Percentiles rank a stretch among this genome's conserved stretches.
phyloP scores from a whole-genome alignment of 2,329 filamentous ascomycete genomes.

The Phaeosphaeria sp. region DNA sequence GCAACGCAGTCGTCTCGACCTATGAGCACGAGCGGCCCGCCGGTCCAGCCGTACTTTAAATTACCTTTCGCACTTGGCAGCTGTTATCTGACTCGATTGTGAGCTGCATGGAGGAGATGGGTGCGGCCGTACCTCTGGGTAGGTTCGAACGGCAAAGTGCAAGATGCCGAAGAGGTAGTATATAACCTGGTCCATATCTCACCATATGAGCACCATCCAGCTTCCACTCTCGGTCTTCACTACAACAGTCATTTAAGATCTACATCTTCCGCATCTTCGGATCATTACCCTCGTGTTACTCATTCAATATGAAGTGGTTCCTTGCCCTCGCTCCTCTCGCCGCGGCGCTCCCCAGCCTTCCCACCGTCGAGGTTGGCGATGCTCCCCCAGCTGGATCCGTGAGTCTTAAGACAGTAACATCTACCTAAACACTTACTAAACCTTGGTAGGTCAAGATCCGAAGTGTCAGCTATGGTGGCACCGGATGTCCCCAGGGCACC shows the following conservation, averaged over 20 bases:
- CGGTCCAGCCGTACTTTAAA: slow-evolving; percentile 45
- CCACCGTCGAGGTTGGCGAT: slow-evolving; percentile 28
- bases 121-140: slow-evolving; percentile 17
- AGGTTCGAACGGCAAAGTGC: slow-evolving; percentile 9
- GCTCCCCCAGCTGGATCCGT: slow-evolving; percentile 41
- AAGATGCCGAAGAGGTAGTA: slow-evolving; percentile 31
- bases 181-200: slow-evolving; percentile 38
- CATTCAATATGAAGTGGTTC: slow-evolving; percentile 48
- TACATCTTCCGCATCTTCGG: slow-evolving; percentile 16
- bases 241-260: slow-evolving; percentile 23
- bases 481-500: slow-evolving; percentile 55
- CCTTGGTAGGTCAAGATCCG: slow-evolving; percentile 49
- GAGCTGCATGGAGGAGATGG: slow-evolving; percentile 20
- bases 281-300: slow-evolving; percentile 16
- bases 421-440: slow-evolving; percentile 15
- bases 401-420: neutral
- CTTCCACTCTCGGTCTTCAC: slow-evolving; percentile 29
- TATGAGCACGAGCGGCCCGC: slow-evolving; percentile 36
- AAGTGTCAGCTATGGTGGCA: slow-evolving; percentile 55
- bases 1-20: slow-evolving; percentile 26
- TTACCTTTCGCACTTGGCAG: slow-evolving; percentile 39
- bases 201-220: slow-evolving; percentile 39
- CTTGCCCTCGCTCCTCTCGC: slow-evolving; percentile 42
- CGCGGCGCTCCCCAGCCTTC: slow-evolving; percentile 33
- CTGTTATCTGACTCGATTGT: slow-evolving; percentile 26